Evolutionary conservation across 257 asterid species (phyloP).

Genomic region (Nicotiana noctiflora): DNA sequence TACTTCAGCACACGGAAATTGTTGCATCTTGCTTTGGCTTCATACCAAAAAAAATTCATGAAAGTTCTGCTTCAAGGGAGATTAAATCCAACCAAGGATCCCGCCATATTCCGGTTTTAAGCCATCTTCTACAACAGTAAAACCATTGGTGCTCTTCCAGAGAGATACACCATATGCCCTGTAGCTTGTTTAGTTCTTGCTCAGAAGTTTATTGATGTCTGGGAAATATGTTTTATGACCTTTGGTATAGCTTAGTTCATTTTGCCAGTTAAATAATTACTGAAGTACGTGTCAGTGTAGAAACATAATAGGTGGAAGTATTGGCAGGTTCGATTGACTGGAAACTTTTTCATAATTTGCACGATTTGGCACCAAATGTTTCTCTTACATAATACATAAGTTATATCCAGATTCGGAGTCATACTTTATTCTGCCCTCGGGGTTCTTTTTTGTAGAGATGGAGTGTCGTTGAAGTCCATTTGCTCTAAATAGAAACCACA

Average conservation of each 20-base stretch:
- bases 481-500: background rate
- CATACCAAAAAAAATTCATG: background rate
- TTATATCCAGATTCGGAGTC: background rate
- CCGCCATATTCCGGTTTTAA: background rate
- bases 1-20: background rate
- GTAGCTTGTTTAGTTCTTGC: background rate
- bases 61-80: background rate
- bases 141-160: background rate
- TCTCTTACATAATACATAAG: background rate
- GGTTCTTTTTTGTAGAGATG: constrained; percentile 1
- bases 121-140: background rate
- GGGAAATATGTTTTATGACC: background rate
- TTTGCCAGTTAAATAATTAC: background rate
- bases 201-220: background rate
- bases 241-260: background rate
- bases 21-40: background rate
- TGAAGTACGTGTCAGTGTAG: background rate
- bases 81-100: background rate
- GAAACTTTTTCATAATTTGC: background rate
- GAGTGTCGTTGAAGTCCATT: background rate
- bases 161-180: background rate
- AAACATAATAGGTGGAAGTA: background rate
- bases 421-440: background rate
- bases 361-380: background rate
- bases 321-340: background rate